Evolutionary conservation across 2,329 filamentous ascomycete species (phyloP).

Genomic region (Fusarium vanettenii): DNA sequence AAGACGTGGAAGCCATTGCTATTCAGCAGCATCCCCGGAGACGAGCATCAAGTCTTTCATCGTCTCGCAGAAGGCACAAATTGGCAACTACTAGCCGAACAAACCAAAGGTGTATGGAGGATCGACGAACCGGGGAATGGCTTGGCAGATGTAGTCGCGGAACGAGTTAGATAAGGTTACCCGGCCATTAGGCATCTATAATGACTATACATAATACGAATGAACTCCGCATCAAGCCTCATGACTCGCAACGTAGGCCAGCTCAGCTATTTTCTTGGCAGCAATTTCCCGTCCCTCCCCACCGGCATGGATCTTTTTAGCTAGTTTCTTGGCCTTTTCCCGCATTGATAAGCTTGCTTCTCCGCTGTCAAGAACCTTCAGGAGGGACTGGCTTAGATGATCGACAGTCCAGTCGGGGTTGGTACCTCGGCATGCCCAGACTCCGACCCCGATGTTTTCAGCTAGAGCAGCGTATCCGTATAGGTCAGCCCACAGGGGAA

Average conservation of each 20-base stretch:
- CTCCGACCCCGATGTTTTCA: constrained; percentile 56
- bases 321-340: constrained; percentile 35
- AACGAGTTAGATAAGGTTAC: not conserved
- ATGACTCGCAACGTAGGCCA: constrained; percentile 12
- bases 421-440: constrained; percentile 50
- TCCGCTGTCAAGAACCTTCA: constrained; percentile 28
- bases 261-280: constrained; percentile 9
- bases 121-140: constrained; percentile 17
- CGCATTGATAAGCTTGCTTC: constrained; percentile 18
- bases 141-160: not conserved
- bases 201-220: not conserved
- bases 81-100: constrained; percentile 17
- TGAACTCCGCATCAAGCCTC: not conserved
- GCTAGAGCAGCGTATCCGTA: constrained; percentile 57
- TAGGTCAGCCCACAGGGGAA: constrained; percentile 59
- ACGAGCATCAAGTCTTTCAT: constrained; percentile 22
- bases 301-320: not conserved
- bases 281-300: constrained; percentile 16
- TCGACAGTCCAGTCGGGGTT: constrained; percentile 46
- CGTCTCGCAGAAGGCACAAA: constrained; percentile 12
- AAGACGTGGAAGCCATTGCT: constrained; percentile 32
- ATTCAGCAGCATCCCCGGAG: constrained; percentile 6
- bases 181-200: not conserved
- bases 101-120: constrained; percentile 36
- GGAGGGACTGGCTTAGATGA: constrained; percentile 44